A percentile compares a stretch with the other conserved stretches of the same genome.
Conservation (phyloP, 208 protist species). For the Kentomonas sorsogonicus region DNA sequence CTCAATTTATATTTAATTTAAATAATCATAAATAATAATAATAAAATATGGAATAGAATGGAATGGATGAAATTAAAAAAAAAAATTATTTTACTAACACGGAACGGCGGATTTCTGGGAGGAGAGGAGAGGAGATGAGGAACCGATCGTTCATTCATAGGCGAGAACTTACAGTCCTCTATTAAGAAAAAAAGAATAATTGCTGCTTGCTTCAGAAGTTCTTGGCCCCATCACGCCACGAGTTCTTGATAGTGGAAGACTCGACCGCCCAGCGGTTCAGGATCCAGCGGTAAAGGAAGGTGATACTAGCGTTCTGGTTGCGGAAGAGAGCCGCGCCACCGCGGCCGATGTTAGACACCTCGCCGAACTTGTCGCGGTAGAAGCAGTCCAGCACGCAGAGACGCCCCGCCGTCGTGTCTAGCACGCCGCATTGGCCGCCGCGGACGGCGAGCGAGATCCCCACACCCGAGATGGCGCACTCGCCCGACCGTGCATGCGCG, state of each 20-base stretch:
- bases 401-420: slow-evolving; percentile 29
- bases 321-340: slow-evolving; percentile 24
- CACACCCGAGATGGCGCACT: no score
- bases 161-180: no score
- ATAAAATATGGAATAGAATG: not conserved
- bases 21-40: slow-evolving; percentile 1
- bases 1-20: slow-evolving; percentile 5
- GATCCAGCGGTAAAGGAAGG: not conserved
- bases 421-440: slow-evolving; percentile 26
- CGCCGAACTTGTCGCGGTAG: slow-evolving; percentile 65
- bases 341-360: slow-evolving; percentile 20
- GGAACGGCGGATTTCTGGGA: no score
- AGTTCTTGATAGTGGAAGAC: not conserved
- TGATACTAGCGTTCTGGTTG: not conserved
- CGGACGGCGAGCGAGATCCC: slow-evolving; percentile 46
- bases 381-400: slow-evolving; percentile 21
- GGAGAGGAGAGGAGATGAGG: no score
- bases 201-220: no score
- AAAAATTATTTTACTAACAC: no score
- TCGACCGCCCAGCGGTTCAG: slow-evolving; percentile 15
- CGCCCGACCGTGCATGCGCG: slow-evolving; percentile 40
- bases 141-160: no score
- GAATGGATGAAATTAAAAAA: no score
- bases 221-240: not conserved
- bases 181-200: not conserved